Conservation (phyloP, 257 asterid species). For the Rubia yunnanensis region DNA sequence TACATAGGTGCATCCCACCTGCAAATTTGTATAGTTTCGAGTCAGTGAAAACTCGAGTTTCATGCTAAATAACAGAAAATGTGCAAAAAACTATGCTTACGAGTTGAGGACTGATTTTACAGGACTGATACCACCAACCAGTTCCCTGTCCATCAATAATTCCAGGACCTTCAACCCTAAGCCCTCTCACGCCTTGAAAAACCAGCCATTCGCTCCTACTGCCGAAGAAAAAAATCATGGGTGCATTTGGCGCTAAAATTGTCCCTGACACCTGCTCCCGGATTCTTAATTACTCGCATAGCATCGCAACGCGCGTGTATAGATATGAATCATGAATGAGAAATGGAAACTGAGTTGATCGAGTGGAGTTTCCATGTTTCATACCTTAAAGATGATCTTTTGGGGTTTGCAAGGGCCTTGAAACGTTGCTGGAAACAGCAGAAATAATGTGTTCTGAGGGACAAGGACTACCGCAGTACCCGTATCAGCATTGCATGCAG, state of each 20-base stretch:
- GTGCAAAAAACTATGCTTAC: constrained; percentile 19
- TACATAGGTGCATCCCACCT: constrained; percentile 52
- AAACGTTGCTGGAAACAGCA: constrained; percentile 40
- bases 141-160: constrained; percentile 46
- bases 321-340: too few relatives aligned
- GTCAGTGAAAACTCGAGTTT: too few relatives aligned
- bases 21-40: constrained; percentile 10
- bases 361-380: neutral
- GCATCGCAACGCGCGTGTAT: too few relatives aligned
- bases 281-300: neutral
- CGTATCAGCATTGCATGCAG: constrained; percentile 38
- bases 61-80: too few relatives aligned
- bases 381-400: constrained; percentile 36
- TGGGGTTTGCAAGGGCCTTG: constrained; percentile 50
- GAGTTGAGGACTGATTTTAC: constrained; percentile 40
- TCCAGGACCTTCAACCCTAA: constrained; percentile 45
- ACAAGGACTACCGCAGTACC: constrained; percentile 31
- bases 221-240: constrained; percentile 27
- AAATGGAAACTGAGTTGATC: too few relatives aligned
- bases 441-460: constrained; percentile 35
- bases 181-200: constrained; percentile 35
- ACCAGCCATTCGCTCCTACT: constrained; percentile 51
- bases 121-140: constrained; percentile 77
- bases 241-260: constrained; percentile 45
- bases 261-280: constrained; percentile 42